These are phyloP conservation scores for Aquilaria agallochum DNA, from an alignment of 441 rosid species.

Conservation along the genomic window DNA sequence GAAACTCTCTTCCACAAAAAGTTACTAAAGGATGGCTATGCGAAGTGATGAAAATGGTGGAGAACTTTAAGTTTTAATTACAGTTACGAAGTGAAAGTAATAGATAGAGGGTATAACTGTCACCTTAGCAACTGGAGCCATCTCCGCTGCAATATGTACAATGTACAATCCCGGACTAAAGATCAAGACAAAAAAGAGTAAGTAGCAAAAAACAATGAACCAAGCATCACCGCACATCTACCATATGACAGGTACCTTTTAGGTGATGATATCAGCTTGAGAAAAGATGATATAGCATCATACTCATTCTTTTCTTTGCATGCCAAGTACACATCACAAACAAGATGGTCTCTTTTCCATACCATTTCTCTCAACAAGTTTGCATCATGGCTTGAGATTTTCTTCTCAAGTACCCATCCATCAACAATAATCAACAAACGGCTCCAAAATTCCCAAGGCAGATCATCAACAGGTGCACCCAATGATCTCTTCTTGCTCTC, in stretches of 20 bases:
- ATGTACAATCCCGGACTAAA: constrained; percentile 87
- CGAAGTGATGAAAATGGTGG: too few relatives aligned
- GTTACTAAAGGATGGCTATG: too few relatives aligned
- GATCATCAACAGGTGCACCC: constrained; percentile 67
- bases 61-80: too few relatives aligned
- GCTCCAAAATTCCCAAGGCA: constrained; percentile 96
- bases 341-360: constrained; percentile 70
- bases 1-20: too few relatives aligned
- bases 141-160: constrained; percentile 93
- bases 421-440: constrained; percentile 73
- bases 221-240: not conserved
- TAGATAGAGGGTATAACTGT: constrained; percentile 21
- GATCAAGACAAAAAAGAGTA: constrained; percentile 36
- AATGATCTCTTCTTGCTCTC: constrained; percentile 67
- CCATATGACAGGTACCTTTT: constrained; percentile 40
- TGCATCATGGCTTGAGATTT: constrained; percentile 60
- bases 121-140: constrained; percentile 99
- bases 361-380: constrained; percentile 72
- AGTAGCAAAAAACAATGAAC: constrained; percentile 14
- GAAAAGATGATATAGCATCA: constrained; percentile 62
- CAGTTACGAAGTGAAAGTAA: constrained; percentile 6
- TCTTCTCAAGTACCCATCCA: constrained; percentile 95
- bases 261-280: constrained; percentile 55
- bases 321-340: constrained; percentile 55
- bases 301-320: constrained; percentile 68